Evolutionary conservation across 2,329 filamentous ascomycete species (phyloP).

Genomic region (Fusarium avenaceum): DNA sequence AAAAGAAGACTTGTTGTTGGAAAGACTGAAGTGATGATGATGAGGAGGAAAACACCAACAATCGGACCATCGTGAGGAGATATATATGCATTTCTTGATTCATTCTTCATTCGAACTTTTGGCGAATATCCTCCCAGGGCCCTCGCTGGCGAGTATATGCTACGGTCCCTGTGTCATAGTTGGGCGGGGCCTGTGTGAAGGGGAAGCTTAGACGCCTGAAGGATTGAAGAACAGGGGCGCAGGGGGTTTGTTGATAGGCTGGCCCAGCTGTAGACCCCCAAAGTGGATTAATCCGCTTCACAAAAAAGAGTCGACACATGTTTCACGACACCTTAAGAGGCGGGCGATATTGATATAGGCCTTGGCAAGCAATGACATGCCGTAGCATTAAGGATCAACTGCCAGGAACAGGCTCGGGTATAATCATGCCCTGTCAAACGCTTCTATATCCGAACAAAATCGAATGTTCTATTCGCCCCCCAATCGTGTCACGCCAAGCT

Average conservation of each 20-base stretch:
- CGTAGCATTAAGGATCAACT: constrained; percentile 12
- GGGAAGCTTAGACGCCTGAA: constrained; percentile 14
- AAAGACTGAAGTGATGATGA: constrained; percentile 37
- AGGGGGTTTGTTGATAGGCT: neutral
- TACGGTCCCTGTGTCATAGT: constrained; percentile 44
- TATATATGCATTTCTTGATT: constrained; percentile 37
- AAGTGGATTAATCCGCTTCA: constrained; percentile 25
- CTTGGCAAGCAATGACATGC: constrained; percentile 8
- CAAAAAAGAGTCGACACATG: constrained; percentile 35
- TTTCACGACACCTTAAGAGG: constrained; percentile 20
- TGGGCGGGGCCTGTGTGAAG: constrained; percentile 38
- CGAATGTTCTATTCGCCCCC: constrained; percentile 6
- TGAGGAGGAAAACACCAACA: constrained; percentile 19
- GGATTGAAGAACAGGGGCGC: neutral
- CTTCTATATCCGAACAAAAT: constrained; percentile 21
- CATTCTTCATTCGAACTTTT: neutral
- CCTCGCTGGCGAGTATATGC: constrained; percentile 24
- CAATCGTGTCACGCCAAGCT: constrained; percentile 1
- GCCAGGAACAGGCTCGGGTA: constrained; percentile 10
- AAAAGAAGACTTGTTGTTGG: constrained; percentile 25
- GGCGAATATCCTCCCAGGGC: neutral
- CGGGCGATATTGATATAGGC: constrained; percentile 3
- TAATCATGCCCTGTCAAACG: constrained; percentile 12
- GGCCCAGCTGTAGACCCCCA: no score
- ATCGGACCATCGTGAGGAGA: neutral